Base-by-base conservation (phyloP, 768 basidiomycete genomes). In the Leccinum boreale region DNA sequence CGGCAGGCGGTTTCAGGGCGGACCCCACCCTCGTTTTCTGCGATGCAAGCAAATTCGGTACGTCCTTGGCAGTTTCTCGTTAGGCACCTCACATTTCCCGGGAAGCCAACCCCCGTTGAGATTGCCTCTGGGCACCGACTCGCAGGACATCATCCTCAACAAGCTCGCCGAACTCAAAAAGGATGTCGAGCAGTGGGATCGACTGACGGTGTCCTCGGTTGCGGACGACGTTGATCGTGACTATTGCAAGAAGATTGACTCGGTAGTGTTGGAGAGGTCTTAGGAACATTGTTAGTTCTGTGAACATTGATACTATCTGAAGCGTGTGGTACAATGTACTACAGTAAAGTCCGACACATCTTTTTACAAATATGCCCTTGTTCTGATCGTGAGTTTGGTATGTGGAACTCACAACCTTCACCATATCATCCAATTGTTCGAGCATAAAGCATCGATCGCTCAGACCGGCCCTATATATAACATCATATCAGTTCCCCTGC, bases 1-100 rank as follows among this genome's bases (percentile, higher is more conserved):
- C 65, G 5, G 58, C 14, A 3, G 61, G 55, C 31, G 68, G 68
- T 17, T 68, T 69, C 56, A 21, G 10, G 4, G 60, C 48, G 0
- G 39, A 56, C 19, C 62, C 68, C 12, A 58, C 64, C 21, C 60
- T 69, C 2, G 55, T 60, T 2, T 66, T 55, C 44, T 67, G 63
- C 50, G 58, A 46, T 53, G 67, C 66, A 11, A 62, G 63, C 59
- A 67, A 67, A 17, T 67, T 67, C 3, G 67, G 66, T 66, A 48
- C 0, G 66, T 47, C 14, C 46, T 12, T 1, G 0, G 7, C 17
- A 9, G 11, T 8, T 15, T 14, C 19, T 17, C 26, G 15, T n/a
- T 36, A 17, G 15, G 9, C 14, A 9, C 3, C 26, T 28, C 17
- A 36, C 28, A 71, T 68, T 39, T 68, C 67, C 21, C 49, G 50